Conservation (phyloP, 371 early-diverging fungal species). For the Dichotomocladium elegans region DNA sequence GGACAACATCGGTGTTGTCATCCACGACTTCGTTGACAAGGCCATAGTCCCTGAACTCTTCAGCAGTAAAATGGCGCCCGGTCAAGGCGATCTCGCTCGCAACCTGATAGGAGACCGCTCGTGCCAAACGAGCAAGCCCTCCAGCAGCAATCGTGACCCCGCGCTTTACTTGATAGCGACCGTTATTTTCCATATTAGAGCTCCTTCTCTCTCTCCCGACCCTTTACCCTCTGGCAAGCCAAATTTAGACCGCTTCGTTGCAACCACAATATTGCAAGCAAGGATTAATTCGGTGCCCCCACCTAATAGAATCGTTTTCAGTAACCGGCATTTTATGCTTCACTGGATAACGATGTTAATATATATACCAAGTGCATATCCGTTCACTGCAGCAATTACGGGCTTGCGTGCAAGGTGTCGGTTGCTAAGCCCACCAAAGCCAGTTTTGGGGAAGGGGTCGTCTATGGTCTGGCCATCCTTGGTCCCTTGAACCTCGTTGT, state of each 20-base stretch:
- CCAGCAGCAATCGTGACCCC: constrained; percentile 46
- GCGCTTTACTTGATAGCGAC: constrained; percentile 42
- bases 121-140: constrained; percentile 38
- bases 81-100: constrained; percentile 44
- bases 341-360: background rate
- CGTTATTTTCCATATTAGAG: background rate
- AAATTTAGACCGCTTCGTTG: constrained; percentile 39
- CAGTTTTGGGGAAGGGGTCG: constrained; percentile 24
- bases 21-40: constrained; percentile 44
- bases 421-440: constrained; percentile 46
- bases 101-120: constrained; percentile 40
- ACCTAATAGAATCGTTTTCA: constrained; percentile 11
- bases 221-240: constrained; percentile 46
- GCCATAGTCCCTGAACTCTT: constrained; percentile 41
- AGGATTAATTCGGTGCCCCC: constrained; percentile 47
- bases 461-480: background rate
- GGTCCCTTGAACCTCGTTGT: constrained; percentile 10
- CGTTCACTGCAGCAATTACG: constrained; percentile 52
- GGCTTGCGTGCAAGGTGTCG: constrained; percentile 38
- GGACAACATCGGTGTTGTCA: constrained; percentile 27
- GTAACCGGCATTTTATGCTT: background rate
- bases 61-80: constrained; percentile 39
- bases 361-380: constrained; percentile 33
- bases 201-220: too few species aligned
- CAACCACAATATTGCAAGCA: constrained; percentile 46